Conservation (phyloP, 305 asterid species). For the Fraxinus ornus region DNA sequence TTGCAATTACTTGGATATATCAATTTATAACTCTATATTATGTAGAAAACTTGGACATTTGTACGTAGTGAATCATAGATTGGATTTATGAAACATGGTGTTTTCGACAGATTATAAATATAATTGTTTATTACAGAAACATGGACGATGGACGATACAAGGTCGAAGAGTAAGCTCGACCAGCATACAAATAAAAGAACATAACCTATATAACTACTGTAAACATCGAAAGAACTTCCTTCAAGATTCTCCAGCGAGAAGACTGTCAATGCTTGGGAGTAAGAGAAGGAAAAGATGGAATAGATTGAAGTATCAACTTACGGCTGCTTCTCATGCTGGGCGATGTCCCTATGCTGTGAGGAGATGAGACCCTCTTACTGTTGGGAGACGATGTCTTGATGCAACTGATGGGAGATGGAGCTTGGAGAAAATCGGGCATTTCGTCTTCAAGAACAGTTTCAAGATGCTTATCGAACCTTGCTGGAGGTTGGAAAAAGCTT, state of each 20-base stretch:
- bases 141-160: not conserved
- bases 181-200: constrained; percentile 2
- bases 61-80: not conserved
- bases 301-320: constrained; percentile 70
- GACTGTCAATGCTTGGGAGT: constrained; percentile 43
- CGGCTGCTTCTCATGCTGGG: constrained; percentile 61
- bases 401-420: constrained; percentile 39
- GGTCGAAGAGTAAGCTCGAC: not conserved
- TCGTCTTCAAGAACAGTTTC: constrained; percentile 59
- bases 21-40: not conserved
- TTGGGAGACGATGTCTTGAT: constrained; percentile 67
- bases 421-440: constrained; percentile 63
- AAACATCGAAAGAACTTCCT: not conserved
- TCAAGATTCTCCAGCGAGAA: not conserved
- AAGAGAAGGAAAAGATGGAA: constrained; percentile 78
- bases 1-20: not conserved
- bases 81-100: not conserved
- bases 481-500: constrained; percentile 40
- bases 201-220: not conserved
- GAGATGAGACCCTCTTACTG: constrained; percentile 78
- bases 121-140: not conserved
- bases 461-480: constrained; percentile 46
- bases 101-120: not conserved
- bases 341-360: constrained; percentile 45
- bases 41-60: not conserved